Evolutionary conservation across 2,329 filamentous ascomycete species (phyloP), one percentile per base, ranked within the genome.

Genomic region (Sphaerulina vaccinii): DNA sequence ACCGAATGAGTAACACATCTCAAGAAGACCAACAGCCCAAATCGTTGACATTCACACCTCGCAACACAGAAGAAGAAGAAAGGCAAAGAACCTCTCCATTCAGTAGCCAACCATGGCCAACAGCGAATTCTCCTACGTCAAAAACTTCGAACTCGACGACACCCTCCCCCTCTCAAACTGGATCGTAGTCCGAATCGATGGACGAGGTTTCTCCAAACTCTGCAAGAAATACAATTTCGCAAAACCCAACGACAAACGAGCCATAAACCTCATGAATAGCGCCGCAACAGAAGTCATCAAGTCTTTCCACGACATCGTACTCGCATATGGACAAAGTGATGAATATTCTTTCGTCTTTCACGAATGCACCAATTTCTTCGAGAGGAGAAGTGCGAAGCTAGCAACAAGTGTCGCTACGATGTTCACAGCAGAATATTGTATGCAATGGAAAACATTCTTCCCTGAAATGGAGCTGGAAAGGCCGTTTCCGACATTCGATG

Each of bases 111-210:
- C 43, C 15, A 16, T 35, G 36, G 29, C 32, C 47, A 50, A 24
- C 35, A 37, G 22, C 23, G 18, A 61, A 42, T 97, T 90, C 69
- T 91, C 95, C 74, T 99, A 99, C 71, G 92, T 97, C 58, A 89
- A 88, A 68, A 73, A 77, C 41, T 97, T 97, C 66, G 93, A 99
- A 77, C 87, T 87, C 66, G 75, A 84, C 5, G 90, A 96, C 67
- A 73, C 73, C 40, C 75, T 99, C 35, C 79, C 97, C 18, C 89
- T 86, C 48, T 95, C 95, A 67, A 97, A 92, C 21, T 99, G 91
- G 90, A 87, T 97, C 51, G 90, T 97, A 16, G 85, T 99, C 50
- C 85, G 93, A 54, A 85, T 99, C 65, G 93, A 99, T 72, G 93
- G 93, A 19, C 81, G 92, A 58, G 91, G 90, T 15, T 99, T 99